A percentile compares a stretch with the other conserved stretches of the same genome.
Evolutionary conservation across 2,329 filamentous ascomycete species (phyloP).

Genomic region (Microcera coccophila): DNA sequence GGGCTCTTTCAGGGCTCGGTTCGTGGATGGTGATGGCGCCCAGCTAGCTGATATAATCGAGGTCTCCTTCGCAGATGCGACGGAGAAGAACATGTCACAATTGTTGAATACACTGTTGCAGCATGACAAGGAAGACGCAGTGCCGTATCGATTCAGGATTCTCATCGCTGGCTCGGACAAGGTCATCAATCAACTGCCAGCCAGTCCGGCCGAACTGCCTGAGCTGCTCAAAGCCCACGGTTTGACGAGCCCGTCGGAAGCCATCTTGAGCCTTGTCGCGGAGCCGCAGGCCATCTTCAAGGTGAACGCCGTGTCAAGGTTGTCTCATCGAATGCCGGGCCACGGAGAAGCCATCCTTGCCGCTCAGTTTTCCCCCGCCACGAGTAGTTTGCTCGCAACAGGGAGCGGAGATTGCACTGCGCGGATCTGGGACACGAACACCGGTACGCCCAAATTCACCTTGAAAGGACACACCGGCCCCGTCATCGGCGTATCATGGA

Average conservation of each 20-base stretch:
- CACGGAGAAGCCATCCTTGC: slow-evolving; percentile 89
- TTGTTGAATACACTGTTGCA: slow-evolving; percentile 77
- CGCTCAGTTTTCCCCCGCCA: slow-evolving; percentile 77
- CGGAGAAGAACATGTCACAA: slow-evolving; percentile 83
- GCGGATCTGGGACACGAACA: slow-evolving; percentile 91
- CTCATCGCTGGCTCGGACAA: slow-evolving; percentile 52
- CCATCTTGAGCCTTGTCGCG: slow-evolving; percentile 52
- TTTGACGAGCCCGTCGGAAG: slow-evolving; percentile 56
- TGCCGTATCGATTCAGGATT: slow-evolving; percentile 60
- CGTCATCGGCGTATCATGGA: slow-evolving; percentile 86
- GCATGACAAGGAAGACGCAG: slow-evolving; percentile 54
- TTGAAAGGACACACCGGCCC: slow-evolving; percentile 84
- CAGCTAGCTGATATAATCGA: slow-evolving; percentile 66
- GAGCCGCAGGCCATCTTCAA: slow-evolving; percentile 89
- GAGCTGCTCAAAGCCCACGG: slow-evolving; percentile 53
- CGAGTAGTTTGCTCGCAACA: slow-evolving; percentile 74
- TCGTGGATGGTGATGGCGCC: slow-evolving; percentile 75
- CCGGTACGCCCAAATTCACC: slow-evolving; percentile 81
- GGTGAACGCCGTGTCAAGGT: slow-evolving; percentile 86
- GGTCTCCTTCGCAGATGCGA: slow-evolving; percentile 79
- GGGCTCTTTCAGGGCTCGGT: slow-evolving; percentile 71
- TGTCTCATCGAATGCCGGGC: slow-evolving; percentile 81
- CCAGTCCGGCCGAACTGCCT: slow-evolving; percentile 53
- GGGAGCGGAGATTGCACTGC: slow-evolving; percentile 90
- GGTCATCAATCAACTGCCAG: slow-evolving; percentile 54